Base-by-base conservation (phyloP, 2,329 filamentous ascomycete genomes). In the Fusarium albidum region DNA sequence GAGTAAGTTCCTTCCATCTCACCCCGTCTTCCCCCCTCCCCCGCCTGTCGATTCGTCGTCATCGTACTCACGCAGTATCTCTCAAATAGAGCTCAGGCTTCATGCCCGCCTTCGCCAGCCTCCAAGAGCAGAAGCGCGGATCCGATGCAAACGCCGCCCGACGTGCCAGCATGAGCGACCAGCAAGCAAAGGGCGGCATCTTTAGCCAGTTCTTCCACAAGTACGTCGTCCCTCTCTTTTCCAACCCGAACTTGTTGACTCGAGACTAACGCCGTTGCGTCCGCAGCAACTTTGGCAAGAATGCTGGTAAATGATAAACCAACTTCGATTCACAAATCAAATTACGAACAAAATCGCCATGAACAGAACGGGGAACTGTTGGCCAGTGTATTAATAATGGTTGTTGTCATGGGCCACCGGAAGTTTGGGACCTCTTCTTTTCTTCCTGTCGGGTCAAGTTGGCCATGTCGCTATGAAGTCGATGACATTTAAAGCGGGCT, bases 181-280 rank as follows among this genome's bases (percentile, higher is more conserved):
- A 85, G 66, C 76, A 77, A 52, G 75, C 74, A 12, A 69, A 75
- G 42, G 66, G 76, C 2, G 82, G 82, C 33, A 71, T 85, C 57
- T 72, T 85, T 44, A 80, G 79, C 47, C 74, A 78, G 56, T 77
- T 84, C 73, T 86, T 84, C 79, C 77, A 83, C 61, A 83, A 79
- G 82, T 85, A 69, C 46, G 80, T 66, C 11, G 39, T 8, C 29
- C 12, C 41, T 14, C 31, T 14, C n/a, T n/a, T n/a, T n/a, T n/a
- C n/a, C n/a, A n/a, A n/a, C n/a, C n/a, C n/a, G n/a, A n/a, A n/a
- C n/a, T n/a, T n/a, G n/a, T n/a, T n/a, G n/a, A n/a, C n/a, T n/a
- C 27, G 18, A 34, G 7, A 14, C 43, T 57, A 57, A 55, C 51
- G 34, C 15, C n/a, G n/a, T 4, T 6, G 9, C 1, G 21, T n/a